Conservation (phyloP, 2,329 filamentous ascomycete species). For the Fusarium denticulatum region DNA sequence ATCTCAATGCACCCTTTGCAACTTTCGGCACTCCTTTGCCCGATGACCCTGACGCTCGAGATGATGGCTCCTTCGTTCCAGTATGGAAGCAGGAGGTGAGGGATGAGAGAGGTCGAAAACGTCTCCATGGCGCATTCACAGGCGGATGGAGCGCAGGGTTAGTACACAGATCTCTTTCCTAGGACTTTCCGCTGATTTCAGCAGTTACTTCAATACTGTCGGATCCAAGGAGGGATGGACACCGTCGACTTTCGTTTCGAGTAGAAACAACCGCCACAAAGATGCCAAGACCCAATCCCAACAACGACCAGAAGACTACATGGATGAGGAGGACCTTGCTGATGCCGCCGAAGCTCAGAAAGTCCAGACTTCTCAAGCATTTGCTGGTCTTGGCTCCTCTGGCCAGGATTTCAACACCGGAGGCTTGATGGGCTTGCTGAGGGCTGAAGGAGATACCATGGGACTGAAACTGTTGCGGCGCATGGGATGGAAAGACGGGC, state of each 20-base stretch:
- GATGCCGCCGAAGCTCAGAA: conserved; percentile 83
- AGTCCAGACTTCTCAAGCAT: conserved; percentile 77
- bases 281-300: conserved; percentile 66
- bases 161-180: conserved; percentile 46
- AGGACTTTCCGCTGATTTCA: conserved; percentile 17
- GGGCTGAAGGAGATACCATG: conserved; percentile 81
- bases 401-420: conserved; percentile 64
- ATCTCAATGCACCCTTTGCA: conserved; percentile 78
- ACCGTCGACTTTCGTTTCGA: conserved; percentile 91
- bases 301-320: conserved; percentile 86
- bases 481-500: conserved; percentile 97
- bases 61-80: conserved; percentile 92
- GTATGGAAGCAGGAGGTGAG: conserved; percentile 99
- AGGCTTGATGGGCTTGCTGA: conserved; percentile 76
- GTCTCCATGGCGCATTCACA: conserved; percentile 95
- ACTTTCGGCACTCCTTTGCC: conserved; percentile 88
- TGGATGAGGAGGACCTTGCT: conserved; percentile 96
- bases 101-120: conserved; percentile 89
- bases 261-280: conserved; percentile 80
- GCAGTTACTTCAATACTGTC: conserved; percentile 95
- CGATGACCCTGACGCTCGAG: conserved; percentile 78
- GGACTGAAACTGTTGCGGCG: conserved; percentile 84
- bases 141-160: conserved; percentile 97
- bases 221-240: conserved; percentile 99
- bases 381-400: conserved; percentile 79